Percentiles rank a stretch among this genome's conserved stretches.
phyloP scores from a whole-genome alignment of 441 rosid genomes.

The Viola pubescens region DNA sequence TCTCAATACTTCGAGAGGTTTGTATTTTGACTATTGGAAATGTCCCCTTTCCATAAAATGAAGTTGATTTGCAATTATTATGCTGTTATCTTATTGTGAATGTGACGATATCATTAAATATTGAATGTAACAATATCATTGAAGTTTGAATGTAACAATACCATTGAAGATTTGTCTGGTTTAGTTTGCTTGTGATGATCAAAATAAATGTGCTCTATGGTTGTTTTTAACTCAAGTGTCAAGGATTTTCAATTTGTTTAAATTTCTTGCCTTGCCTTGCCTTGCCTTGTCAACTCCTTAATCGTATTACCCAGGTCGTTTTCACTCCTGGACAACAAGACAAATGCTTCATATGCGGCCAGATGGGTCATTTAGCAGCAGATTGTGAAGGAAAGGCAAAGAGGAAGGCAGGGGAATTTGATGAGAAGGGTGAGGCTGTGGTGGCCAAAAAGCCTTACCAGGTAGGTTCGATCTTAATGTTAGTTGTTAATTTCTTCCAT shows the following conservation, averaged over 20 bases:
- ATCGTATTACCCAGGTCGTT: conserved; percentile 50
- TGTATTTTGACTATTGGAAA: conserved; percentile 6
- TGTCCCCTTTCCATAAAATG: background rate
- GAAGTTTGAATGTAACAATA: no score
- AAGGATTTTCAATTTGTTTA: no score
- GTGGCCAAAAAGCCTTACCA: conserved; percentile 84
- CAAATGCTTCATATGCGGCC: conserved; percentile 95
- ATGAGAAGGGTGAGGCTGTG: conserved; percentile 73
- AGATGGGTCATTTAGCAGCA: conserved; percentile 86
- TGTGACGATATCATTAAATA: background rate
- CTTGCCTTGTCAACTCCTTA: background rate
- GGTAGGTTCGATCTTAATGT: conserved; percentile 30
- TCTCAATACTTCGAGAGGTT: conserved; percentile 98
- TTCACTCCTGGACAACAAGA: conserved; percentile 87
- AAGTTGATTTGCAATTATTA: background rate
- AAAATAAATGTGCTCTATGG: background rate
- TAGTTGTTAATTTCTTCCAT: background rate
- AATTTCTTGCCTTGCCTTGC: background rate
- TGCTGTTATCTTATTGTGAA: background rate
- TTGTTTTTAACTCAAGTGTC: no score
- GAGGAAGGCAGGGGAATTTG: conserved; percentile 83
- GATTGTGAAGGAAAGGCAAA: conserved; percentile 83
- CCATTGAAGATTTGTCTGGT: background rate
- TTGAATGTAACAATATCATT: no score
- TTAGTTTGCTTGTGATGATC: background rate